Evolutionary conservation across 1,284 basidiomycete species (phyloP).

Genomic region (Leccinum ponderosum): DNA sequence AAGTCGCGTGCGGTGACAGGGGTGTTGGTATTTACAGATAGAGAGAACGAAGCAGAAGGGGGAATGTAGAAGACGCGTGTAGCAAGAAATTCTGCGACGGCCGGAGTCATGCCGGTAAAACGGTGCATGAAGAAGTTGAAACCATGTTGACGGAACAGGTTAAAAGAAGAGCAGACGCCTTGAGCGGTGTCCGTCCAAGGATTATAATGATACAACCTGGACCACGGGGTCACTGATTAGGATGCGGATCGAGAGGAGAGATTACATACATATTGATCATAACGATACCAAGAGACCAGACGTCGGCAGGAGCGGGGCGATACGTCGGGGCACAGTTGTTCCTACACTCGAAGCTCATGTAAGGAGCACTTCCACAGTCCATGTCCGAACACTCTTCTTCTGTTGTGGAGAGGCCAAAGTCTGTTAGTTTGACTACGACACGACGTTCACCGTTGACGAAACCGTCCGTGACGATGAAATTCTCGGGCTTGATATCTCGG

Average conservation of each 20-base stretch:
- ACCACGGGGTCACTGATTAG: slow-evolving; percentile 8
- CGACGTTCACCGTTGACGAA: slow-evolving; percentile 66
- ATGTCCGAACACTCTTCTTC: slow-evolving; percentile 91
- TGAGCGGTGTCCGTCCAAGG: slow-evolving; percentile 95
- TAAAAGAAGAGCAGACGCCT: slow-evolving; percentile 80
- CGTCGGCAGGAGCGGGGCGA: slow-evolving; percentile 92
- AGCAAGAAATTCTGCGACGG: slow-evolving; percentile 86
- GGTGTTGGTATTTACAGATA: slow-evolving; percentile 38
- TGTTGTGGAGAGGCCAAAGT: slow-evolving; percentile 94
- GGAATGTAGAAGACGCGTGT: slow-evolving; percentile 87
- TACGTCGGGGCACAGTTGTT: slow-evolving; percentile 96
- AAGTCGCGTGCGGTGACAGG: slow-evolving; percentile 83
- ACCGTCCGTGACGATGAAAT: slow-evolving; percentile 90
- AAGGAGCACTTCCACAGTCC: slow-evolving; percentile 98
- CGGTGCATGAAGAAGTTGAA: slow-evolving; percentile 85
- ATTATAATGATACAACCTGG: slow-evolving; percentile 94
- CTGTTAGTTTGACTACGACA: slow-evolving; percentile 90
- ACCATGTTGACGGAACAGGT: slow-evolving; percentile 78
- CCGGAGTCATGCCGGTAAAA: slow-evolving; percentile 89
- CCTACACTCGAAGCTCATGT: slow-evolving; percentile 99
- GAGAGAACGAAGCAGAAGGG: slow-evolving; percentile 31
- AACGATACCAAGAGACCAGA: slow-evolving; percentile 98
- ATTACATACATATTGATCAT: slow-evolving; percentile 88
- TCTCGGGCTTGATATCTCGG: slow-evolving; percentile 98
- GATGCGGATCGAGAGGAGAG: not conserved